Evolutionary conservation across 2,329 filamentous ascomycete species (phyloP).

Genomic region (Paradendryphiella salina): DNA sequence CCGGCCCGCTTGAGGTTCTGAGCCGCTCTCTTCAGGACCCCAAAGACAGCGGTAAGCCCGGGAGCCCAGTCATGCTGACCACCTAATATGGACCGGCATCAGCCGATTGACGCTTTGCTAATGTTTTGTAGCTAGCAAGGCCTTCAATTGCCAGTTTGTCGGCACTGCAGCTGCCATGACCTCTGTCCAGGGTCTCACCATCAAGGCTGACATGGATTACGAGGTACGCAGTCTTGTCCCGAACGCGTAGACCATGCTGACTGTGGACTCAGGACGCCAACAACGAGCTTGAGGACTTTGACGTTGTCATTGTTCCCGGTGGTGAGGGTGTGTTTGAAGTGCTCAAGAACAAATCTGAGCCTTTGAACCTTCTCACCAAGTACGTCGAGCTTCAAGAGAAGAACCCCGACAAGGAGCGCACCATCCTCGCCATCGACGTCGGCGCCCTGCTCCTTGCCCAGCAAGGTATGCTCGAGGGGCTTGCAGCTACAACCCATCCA

Average conservation of each 20-base stretch:
- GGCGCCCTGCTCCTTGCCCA: conserved; percentile 77
- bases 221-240: conserved; percentile 46
- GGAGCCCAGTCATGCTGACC: not conserved
- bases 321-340: conserved; percentile 65
- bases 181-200: conserved; percentile 65
- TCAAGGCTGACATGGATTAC: conserved; percentile 75
- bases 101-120: conserved; percentile 20
- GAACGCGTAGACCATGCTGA: not conserved
- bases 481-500: conserved; percentile 80
- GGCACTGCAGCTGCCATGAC: conserved; percentile 53
- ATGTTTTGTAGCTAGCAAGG: conserved; percentile 53
- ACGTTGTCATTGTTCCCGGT: conserved; percentile 77
- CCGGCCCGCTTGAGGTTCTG: conserved; percentile 63
- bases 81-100: not conserved
- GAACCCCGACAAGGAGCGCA: conserved; percentile 78
- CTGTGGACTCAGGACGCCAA: conserved; percentile 62
- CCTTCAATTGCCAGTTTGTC: conserved; percentile 58
- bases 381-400: conserved; percentile 79
- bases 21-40: conserved; percentile 57
- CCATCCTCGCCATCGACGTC: conserved; percentile 77
- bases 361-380: conserved; percentile 69
- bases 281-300: conserved; percentile 72
- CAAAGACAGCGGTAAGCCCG: conserved; percentile 56
- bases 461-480: conserved; percentile 74
- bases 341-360: conserved; percentile 65